Conservation (phyloP, 2,329 filamentous ascomycete genomes). For the Xylariaceae sp. region DNA sequence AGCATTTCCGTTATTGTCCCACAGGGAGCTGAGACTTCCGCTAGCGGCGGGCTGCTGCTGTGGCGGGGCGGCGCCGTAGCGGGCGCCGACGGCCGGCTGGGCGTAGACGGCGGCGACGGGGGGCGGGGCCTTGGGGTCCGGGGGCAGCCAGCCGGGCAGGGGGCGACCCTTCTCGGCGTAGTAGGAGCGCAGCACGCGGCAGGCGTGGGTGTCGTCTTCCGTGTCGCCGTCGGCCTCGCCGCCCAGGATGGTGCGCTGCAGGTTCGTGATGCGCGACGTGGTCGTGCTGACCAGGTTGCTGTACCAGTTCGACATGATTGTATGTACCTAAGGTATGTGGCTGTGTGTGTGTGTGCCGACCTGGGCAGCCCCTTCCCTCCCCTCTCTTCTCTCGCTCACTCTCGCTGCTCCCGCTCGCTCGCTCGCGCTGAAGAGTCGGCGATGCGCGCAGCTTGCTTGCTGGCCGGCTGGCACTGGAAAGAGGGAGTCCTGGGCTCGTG, state of each 20-base stretch:
- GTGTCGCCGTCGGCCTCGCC: conserved; percentile 63
- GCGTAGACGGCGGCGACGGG: conserved; percentile 46
- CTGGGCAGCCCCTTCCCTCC: no score
- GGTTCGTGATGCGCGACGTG: conserved; percentile 56
- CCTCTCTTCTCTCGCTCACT: no score
- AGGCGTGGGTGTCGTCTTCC: conserved; percentile 90
- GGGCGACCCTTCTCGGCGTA: conserved; percentile 80
- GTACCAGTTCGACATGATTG: conserved; percentile 69
- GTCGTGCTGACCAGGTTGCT: conserved; percentile 62
- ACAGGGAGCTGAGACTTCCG: conserved; percentile 46
- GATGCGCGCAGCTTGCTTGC: no score
- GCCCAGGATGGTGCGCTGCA: conserved; percentile 61
- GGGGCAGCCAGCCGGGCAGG: conserved; percentile 81
- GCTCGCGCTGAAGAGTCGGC: no score
- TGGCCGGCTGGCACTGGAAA: no score
- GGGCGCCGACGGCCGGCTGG: conserved; percentile 42
- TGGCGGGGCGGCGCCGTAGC: conserved; percentile 41
- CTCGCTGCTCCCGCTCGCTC: no score
- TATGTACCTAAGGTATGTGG: not conserved
- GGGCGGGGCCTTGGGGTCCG: conserved; percentile 71
- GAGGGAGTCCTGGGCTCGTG: no score
- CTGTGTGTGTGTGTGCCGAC: no score
- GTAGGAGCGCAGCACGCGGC: conserved; percentile 85
- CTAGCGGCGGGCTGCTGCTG: conserved; percentile 28
- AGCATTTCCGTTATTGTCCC: conserved; percentile 50